A percentile compares a stretch with the other conserved stretches of the same genome.
phyloP scores from a whole-genome alignment of 495 filamentous ascomycete genomes.

The Hapsidospora chrysogenum region DNA sequence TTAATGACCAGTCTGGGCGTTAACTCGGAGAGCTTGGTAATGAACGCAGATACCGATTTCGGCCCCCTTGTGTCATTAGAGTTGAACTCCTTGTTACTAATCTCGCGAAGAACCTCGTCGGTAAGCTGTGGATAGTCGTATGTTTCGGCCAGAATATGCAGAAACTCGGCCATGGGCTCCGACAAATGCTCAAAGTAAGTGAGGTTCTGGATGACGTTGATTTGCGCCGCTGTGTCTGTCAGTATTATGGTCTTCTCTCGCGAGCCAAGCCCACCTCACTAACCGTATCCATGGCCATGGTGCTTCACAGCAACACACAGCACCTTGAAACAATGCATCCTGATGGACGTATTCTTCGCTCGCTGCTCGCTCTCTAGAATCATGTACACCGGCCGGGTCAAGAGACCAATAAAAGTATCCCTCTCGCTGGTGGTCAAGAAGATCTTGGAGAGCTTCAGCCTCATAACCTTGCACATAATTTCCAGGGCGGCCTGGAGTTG shows the following conservation, averaged over 20 bases:
- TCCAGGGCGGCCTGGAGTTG: constrained; percentile 82
- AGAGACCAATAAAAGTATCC: constrained; percentile 82
- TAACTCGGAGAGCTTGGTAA: constrained; percentile 90
- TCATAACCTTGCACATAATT: constrained; percentile 89
- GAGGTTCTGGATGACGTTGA: constrained; percentile 89
- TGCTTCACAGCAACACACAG: constrained; percentile 95
- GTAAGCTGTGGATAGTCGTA: constrained; percentile 95
- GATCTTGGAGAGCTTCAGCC: constrained; percentile 77
- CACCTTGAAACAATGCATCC: constrained; percentile 95
- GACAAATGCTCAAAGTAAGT: constrained; percentile 97
- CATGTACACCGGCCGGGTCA: constrained; percentile 88
- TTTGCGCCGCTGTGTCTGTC: constrained; percentile 66
- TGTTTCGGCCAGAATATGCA: constrained; percentile 90
- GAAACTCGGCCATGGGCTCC: constrained; percentile 96
- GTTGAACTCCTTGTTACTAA: constrained; percentile 96
- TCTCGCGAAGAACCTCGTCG: constrained; percentile 83
- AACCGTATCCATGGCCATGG: constrained; percentile 95
- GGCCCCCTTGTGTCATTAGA: constrained; percentile 88
- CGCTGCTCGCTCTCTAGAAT: constrained; percentile 87
- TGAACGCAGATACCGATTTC: constrained; percentile 95
- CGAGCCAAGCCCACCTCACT: constrained; percentile 19
- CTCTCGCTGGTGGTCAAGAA: constrained; percentile 94
- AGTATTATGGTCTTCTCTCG: not conserved
- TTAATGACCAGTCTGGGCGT: constrained; percentile 86
- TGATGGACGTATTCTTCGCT: constrained; percentile 75